Evolutionary conservation across 2,329 filamentous ascomycete species (phyloP), one percentile per base, ranked within the genome.

Genomic region (Ceratocystiopsis brevicomis): DNA sequence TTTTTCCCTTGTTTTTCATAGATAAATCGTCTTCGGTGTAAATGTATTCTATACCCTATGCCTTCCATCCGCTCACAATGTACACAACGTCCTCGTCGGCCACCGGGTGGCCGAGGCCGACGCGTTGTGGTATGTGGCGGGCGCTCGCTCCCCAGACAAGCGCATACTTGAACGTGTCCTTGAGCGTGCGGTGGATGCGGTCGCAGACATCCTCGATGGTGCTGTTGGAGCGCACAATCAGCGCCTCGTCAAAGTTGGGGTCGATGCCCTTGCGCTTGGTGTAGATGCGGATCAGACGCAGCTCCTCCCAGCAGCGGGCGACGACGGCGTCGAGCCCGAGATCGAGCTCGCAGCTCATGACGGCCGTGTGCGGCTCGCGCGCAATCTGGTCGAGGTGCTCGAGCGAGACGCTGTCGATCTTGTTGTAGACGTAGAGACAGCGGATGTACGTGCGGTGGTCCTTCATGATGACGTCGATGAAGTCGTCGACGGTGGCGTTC

Each of bases 401-500:
- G 51, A 98, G 73, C 37, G 81, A 88, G 47, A 98, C 83, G 59
- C 76, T 80, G 65, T 98, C 90, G 64, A 98, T 93, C 66, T 98
- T 98, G 79, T 98, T 98, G 76, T 98, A 98, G 32, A 96, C 88
- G 63, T 98, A 98, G 32, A 98, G 71, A 57, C 84, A 79, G 59
- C 69, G 76, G 67, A 98, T 95, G 68, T 98, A 98, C 61, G 93
- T 98, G 57, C 90, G 71, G 67, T 98, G 90, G 57, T 95, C 85
- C 62, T 90, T 93, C 88, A 96, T 96, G 62, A 98, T 95, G 48
- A 95, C 86, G 60, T 98, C 90, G 64, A 98, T 98, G 60, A 98
- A 82, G 62, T 98, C 88, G 64, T 98, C 90, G 34, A 98, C 86
- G 1, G 90, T 96, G 37, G 81, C 85, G 58, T 92, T 78, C 56